These are phyloP conservation scores for Capsicum baccatum DNA, from an alignment of 257 asterid species.

Conservation along the genomic window DNA sequence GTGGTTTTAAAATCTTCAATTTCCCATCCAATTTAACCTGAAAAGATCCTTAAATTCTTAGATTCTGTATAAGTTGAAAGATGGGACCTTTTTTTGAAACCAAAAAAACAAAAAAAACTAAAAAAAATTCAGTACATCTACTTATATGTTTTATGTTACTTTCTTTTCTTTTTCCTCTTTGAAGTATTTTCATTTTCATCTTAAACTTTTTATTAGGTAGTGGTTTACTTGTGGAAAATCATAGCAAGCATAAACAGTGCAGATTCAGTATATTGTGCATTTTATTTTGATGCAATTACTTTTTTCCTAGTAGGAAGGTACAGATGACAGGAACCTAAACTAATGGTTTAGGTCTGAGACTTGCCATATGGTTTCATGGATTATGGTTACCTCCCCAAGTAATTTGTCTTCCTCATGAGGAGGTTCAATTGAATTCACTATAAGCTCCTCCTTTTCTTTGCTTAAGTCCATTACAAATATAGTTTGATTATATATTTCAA, in stretches of 20 bases:
- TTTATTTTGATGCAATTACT: not conserved
- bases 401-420: constrained; percentile 3
- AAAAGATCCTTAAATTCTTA: not conserved
- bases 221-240: constrained; percentile 24
- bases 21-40: not conserved
- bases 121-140: not conserved
- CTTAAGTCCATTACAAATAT: not conserved
- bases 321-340: constrained; percentile 3
- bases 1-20: not conserved
- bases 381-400: constrained; percentile 6
- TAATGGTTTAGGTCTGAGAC: constrained; percentile 10
- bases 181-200: not conserved
- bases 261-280: not conserved
- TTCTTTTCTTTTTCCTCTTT: not conserved
- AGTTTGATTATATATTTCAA: constrained; percentile 8
- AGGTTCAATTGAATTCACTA: constrained; percentile 17
- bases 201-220: not conserved
- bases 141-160: constrained; percentile 19
- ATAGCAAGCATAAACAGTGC: not conserved
- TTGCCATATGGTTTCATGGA: constrained; percentile 1
- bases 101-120: no score
- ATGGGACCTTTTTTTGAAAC: not conserved
- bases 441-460: constrained; percentile 11
- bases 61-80: not conserved
- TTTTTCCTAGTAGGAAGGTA: not conserved